phyloP scores from a whole-genome alignment of 805 yeast genomes.

The baker's yeast (Saccharomyces cerevisiae) region DNA sequence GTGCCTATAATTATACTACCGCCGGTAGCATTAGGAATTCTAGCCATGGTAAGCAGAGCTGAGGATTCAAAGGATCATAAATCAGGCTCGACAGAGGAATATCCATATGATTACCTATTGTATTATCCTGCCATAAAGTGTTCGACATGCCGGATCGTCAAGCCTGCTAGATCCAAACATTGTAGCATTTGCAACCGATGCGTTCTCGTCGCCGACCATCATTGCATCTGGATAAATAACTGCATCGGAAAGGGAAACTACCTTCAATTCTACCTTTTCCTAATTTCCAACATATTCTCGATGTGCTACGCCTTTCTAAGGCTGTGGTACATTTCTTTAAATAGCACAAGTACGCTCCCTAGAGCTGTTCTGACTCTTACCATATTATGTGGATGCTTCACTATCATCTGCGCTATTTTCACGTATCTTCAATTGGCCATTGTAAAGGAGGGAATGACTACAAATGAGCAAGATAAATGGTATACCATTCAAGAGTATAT shows the following conservation, averaged over 20 bases:
- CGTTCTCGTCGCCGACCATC: constrained; percentile 61
- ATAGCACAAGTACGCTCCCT: constrained; percentile 6
- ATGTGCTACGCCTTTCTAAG: constrained; percentile 38
- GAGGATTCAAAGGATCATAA: constrained; percentile 5
- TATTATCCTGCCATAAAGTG: constrained; percentile 45
- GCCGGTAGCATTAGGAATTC: constrained; percentile 14
- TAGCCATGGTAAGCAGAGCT: constrained; percentile 18
- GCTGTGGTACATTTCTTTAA: constrained; percentile 8
- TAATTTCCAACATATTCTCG: constrained; percentile 40
- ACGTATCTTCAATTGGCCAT: constrained; percentile 39
- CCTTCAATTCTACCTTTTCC: constrained; percentile 49
- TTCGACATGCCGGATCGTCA: constrained; percentile 49
- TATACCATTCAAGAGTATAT: constrained; percentile 47
- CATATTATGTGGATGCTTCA: constrained; percentile 38
- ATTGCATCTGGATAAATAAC: constrained; percentile 64
- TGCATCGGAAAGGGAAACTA: constrained; percentile 66
- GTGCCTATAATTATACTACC: constrained; percentile 18
- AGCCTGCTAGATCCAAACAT: constrained; percentile 70
- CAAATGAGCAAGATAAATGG: constrained; percentile 73
- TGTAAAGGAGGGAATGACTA: constrained; percentile 60
- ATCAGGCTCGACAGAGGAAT: constrained; percentile 9
- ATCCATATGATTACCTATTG: constrained; percentile 43
- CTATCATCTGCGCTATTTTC: constrained; percentile 39
- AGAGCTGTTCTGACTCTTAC: constrained; percentile 32
- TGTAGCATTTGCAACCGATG: constrained; percentile 63